Percentiles rank a stretch among this genome's conserved stretches.
These are phyloP conservation scores for Fusarium coicis DNA, from an alignment of 2,329 filamentous ascomycete genomes.

Conservation along the genomic window DNA sequence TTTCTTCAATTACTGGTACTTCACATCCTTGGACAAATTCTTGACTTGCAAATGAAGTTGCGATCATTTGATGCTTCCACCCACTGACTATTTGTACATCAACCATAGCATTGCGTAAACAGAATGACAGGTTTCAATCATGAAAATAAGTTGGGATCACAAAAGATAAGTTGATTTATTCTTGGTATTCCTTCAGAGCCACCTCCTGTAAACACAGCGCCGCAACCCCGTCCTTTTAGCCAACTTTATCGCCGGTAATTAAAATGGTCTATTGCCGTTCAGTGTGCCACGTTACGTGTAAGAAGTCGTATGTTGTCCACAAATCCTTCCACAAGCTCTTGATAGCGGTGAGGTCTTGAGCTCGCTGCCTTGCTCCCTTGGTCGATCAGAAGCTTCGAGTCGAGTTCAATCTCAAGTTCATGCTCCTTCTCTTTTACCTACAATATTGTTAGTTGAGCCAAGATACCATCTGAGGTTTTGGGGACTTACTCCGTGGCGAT, in stretches of 20 bases:
- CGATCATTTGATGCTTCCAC: neutral
- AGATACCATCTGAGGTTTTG: neutral
- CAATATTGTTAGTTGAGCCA: constrained; percentile 4
- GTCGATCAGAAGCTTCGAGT: constrained; percentile 70
- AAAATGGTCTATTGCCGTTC: neutral
- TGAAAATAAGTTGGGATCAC: neutral
- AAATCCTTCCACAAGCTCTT: constrained; percentile 76
- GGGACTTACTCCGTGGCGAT: constrained; percentile 53
- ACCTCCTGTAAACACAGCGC: neutral
- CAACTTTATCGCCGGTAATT: neutral
- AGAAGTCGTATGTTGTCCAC: constrained; percentile 77
- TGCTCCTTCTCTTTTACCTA: constrained; percentile 72
- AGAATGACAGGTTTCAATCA: neutral
- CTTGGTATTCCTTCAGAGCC: neutral
- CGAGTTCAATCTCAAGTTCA: constrained; percentile 83
- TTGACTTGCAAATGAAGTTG: neutral
- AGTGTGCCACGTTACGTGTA: constrained; percentile 56
- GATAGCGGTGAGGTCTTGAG: constrained; percentile 68
- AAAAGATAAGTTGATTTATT: constrained; percentile 1
- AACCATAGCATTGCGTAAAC: neutral
- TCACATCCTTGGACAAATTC: neutral
- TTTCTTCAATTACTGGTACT: too few species aligned
- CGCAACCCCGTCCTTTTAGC: neutral
- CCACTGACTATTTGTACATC: neutral
- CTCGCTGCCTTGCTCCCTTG: constrained; percentile 69